Evolutionary conservation across 441 rosid genomes (phyloP), one percentile per base, ranked within the genome.

Genomic region (Pelargonium myrrhifolium): DNA sequence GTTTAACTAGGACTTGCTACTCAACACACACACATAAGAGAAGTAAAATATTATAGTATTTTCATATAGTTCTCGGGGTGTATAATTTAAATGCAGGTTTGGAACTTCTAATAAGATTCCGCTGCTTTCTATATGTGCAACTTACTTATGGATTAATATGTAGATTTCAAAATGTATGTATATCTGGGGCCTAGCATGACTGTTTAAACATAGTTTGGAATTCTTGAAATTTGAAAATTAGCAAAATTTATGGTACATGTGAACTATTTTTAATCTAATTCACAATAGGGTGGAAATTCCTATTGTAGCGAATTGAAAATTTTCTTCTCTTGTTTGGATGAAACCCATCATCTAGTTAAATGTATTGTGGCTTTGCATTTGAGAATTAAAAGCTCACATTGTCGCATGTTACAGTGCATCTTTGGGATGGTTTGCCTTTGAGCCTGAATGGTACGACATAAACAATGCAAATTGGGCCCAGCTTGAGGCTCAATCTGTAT

Each of bases 381-480:
- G 66, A 53, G 62, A 73, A 45, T 67, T 65, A 35, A 24, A 68
- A 69, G 40, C 74, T 76, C 26, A 58, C 37, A 69, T 76, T 78
- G 69, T 60, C 75, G 63, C 73, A 31, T 82, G 65, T 74, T 81
- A 59, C 85, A 95, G 99, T 87, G 86, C 92, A 70, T 85, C 93
- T 71, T 81, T 95, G 85, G 93, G 97, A 70, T 95, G 99, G 98
- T 95, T 95, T 90, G 93, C 98, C 73, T 84, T 77, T 85, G 97
- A 88, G 82, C 96, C 97, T 21, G 95, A 87, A 79, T 95, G 94
- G 96, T 84, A 65, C 64, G 97, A 94, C 71, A 80, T 77, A 59
- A 85, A 82, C 70, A 75, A 82, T 71, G 71, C 80, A 71, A 89
- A 82, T 78, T 90, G 86, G 73, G 78, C 98, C 69, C 86, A 79